Evolutionary conservation across 169 alveolate genomes (phyloP).

Genomic region (Cyclospora cayetanensis): DNA sequence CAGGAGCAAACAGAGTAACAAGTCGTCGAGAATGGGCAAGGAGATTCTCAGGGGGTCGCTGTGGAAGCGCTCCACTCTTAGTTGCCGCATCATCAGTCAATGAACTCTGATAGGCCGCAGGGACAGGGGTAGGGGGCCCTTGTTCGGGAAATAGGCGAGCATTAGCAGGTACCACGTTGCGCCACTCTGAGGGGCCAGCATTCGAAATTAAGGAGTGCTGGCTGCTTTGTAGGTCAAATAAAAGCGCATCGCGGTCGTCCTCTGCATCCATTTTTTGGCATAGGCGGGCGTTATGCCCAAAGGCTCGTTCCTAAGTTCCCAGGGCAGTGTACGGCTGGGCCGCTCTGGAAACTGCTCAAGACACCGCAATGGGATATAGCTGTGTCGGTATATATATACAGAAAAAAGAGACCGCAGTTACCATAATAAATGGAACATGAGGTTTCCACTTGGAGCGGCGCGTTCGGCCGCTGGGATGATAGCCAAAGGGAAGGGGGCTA

Average conservation of each 20-base stretch:
- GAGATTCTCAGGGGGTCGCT: not conserved
- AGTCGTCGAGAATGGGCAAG: slow-evolving; percentile 31
- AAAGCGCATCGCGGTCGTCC: slow-evolving; percentile 31
- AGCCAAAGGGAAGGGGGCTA: no score
- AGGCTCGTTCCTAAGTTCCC: no score
- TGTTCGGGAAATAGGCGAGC: not conserved
- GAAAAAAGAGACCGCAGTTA: no score
- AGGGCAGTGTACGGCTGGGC: no score
- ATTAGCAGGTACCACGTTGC: not conserved
- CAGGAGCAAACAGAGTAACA: slow-evolving; percentile 24
- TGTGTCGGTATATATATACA: no score
- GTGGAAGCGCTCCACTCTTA: not conserved
- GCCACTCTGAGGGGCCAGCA: not conserved
- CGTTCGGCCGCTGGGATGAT: no score
- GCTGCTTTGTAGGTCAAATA: slow-evolving; percentile 36
- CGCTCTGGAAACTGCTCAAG: no score
- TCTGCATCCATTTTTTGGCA: not conserved
- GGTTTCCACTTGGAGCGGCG: no score
- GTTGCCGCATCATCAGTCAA: not conserved
- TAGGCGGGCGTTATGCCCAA: no score
- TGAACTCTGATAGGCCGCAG: not conserved
- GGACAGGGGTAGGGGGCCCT: not conserved
- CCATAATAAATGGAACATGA: no score
- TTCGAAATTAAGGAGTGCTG: not conserved
- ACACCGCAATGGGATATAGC: no score